A percentile compares a stretch with the other conserved stretches of the same genome.
Conservation (phyloP, 2,329 filamentous ascomycete genomes). For the Capronia epimyces region DNA sequence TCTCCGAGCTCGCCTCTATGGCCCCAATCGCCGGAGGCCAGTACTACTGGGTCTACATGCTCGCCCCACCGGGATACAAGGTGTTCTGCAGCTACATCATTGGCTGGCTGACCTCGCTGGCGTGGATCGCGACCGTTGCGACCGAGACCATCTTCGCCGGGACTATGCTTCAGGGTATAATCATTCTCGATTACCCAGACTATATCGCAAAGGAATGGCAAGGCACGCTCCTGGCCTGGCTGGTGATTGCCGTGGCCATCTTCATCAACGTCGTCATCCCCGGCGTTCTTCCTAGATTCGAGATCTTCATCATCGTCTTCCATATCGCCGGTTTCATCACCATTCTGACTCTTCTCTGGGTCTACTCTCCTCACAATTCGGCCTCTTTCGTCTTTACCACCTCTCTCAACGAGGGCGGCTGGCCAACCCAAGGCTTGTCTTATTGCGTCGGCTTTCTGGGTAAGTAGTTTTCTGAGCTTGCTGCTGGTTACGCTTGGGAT, state of each 20-base stretch:
- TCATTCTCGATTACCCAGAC: conserved; percentile 36
- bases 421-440: conserved; percentile 34
- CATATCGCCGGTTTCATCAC: conserved; percentile 46
- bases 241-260: conserved; percentile 36
- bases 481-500: neutral
- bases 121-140: conserved; percentile 42
- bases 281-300: conserved; percentile 38
- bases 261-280: conserved; percentile 42
- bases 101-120: conserved; percentile 41
- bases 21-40: conserved; percentile 44
- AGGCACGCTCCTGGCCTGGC: conserved; percentile 40
- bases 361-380: conserved; percentile 31
- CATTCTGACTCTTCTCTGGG: conserved; percentile 36
- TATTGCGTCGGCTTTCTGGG: conserved; percentile 36
- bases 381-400: conserved; percentile 34
- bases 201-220: conserved; percentile 37
- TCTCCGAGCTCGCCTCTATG: conserved; percentile 46
- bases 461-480: neutral
- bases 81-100: conserved; percentile 42
- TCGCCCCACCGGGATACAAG: conserved; percentile 39
- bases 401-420: conserved; percentile 33
- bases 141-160: conserved; percentile 41
- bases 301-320: conserved; percentile 40
- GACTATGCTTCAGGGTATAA: conserved; percentile 39
- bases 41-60: conserved; percentile 46